Evolutionary conservation across 2,329 filamentous ascomycete genomes (phyloP), one percentile per base, ranked within the genome.

Genomic region (Xylaria sp.): DNA sequence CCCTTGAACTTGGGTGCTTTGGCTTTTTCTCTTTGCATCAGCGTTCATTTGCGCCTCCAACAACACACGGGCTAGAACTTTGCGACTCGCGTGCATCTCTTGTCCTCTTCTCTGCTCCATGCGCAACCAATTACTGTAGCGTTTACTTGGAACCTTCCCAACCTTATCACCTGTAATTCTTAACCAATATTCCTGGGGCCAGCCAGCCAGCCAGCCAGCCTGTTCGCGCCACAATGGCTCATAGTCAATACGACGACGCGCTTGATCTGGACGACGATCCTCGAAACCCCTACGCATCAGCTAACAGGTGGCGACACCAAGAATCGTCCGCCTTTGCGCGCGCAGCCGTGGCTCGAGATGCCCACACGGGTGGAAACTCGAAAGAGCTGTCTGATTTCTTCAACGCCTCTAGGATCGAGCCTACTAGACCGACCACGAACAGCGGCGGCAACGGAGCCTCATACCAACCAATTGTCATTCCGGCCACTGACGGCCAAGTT

Each of bases 281-380:
- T 42, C 75, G 76, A 66, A 88, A 90, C 74, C 86, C 85, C 2
- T 81, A 90, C 75, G 84, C 85, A 44, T 90, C 88, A 9, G 74
- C 84, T 48, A 89, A 81, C 75, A 82, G 82, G 73, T 91, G 89
- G 89, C 85, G 88, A 64, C 89, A 91, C 75, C 86, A 90, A 76
- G 89, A 91, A 76, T 90, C 88, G 0, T 81, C 82, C 13, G 82
- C 86, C 40, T 91, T 83, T 75, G 83, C 83, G 59, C 83, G 83
- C 75, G 87, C 86, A 40, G 82, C 77, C 21, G 64, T 72, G 54
- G 80, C 81, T 65, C 82, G 83, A 67, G 81, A 83, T 42, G 79
- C 81, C 58, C 80, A 84, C 60, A 77, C 79, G 42, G 78, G 77
- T 71, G 79, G 81, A 65, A 81, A 80, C 65, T 86, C 86, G 32